Conservation (phyloP, 2,329 filamentous ascomycete species). For the Paecilomyces dactylethromorphus region DNA sequence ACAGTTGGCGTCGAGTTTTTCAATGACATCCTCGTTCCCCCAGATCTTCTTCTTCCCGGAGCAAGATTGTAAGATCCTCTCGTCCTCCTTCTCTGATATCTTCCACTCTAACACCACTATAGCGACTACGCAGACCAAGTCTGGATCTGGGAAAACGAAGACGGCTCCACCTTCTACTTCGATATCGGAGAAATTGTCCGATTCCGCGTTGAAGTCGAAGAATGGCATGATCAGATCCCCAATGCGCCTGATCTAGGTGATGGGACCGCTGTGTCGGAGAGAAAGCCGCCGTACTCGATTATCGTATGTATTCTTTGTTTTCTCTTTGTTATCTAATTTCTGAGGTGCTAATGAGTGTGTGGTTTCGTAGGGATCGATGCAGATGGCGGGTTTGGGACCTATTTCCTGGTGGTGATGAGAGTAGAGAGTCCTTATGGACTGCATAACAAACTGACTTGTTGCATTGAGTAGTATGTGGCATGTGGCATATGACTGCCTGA, state of each 20-base stretch:
- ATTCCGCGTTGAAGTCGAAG: conserved; percentile 77
- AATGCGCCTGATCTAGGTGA: conserved; percentile 60
- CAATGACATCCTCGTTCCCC: conserved; percentile 78
- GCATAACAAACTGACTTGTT: not conserved
- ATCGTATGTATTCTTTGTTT: conserved; percentile 23
- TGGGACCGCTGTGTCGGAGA: conserved; percentile 48
- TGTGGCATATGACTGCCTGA: not conserved
- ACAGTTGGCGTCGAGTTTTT: conserved; percentile 84
- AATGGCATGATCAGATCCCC: conserved; percentile 85
- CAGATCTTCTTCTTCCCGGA: conserved; percentile 66
- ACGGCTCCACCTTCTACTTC: conserved; percentile 71
- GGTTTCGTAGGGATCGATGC: conserved; percentile 37
- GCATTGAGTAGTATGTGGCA: not conserved
- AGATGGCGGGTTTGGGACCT: conserved; percentile 39
- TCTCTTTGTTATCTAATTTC: not conserved
- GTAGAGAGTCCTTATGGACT: not conserved
- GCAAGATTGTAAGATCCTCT: conserved; percentile 61
- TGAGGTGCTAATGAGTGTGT: conserved; percentile 7
- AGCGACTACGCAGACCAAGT: conserved; percentile 69
- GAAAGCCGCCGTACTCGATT: conserved; percentile 50
- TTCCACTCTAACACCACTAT: not conserved
- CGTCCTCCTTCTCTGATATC: conserved; percentile 11
- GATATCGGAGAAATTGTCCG: conserved; percentile 86
- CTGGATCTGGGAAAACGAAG: conserved; percentile 75
- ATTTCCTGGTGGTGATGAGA: conserved; percentile 39